Base-by-base conservation (phyloP, 2,329 filamentous ascomycete genomes). In the Diaporthe nobilis region DNA sequence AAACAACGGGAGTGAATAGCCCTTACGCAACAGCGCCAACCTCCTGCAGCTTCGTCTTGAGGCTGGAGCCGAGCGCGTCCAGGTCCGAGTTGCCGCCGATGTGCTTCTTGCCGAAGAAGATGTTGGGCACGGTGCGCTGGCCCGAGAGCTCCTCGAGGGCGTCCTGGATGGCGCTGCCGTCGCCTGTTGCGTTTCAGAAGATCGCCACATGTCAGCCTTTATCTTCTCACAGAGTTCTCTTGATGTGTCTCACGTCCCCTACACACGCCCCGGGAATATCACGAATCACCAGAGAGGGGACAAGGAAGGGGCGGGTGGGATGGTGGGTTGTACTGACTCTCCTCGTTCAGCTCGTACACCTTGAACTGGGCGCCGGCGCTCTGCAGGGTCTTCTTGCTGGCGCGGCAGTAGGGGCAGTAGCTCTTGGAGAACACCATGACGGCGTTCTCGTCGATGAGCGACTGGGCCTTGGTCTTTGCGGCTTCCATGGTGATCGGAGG, bases 351-450 rank as follows among this genome's bases (percentile, higher is more conserved):
- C 89, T 99, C 97, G 75, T 97, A 87, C 74, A 90, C 83, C 82
- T 90, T 92, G 85, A 91, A 96, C 80, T 95, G 94, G 77, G 94
- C 94, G 79, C 92, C 92, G 75, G 92, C 80, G 75, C 91, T 88
- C 82, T 89, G 90, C 80, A 99, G 88, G 70, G 95, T 89, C 75
- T 88, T 82, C 92, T 98, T 98, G 80, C 93, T 92, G 76, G 92
- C 89, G 75, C 87, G 89, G 90, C 96, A 98, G 91, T 98, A 97
- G 17, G 96, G 95, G 91, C 97, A 99, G 88, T 95, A 98, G 22
- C 93, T 95, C 89, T 99, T 99, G 86, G 94, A 96, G 90, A 99
- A 99, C 84, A 99, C 94, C 81, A 97, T 93, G 85, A 98, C 95
- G 81, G 92, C 87, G 87, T 98, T 97, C 83, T 96, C 92, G 86